These are phyloP conservation scores for Penicillium sp. DNA, from an alignment of 2,329 filamentous ascomycete genomes.

Conservation along the genomic window DNA sequence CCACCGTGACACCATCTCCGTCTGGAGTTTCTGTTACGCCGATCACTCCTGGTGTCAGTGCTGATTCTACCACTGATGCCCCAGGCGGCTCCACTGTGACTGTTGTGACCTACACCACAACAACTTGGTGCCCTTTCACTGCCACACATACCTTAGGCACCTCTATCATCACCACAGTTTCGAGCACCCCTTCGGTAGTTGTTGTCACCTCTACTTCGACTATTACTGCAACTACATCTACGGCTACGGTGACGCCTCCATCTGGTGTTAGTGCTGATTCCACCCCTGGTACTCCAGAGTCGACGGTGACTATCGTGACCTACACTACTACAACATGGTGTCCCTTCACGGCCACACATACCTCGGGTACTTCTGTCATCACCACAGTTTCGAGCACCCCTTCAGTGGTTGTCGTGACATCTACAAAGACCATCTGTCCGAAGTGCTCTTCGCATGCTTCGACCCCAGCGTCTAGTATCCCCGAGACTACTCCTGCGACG, in stretches of 20 bases:
- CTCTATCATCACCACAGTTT: constrained; percentile 49
- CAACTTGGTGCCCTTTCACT: constrained; percentile 34
- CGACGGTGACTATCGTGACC: constrained; percentile 27
- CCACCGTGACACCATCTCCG: neutral
- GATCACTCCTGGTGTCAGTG: neutral
- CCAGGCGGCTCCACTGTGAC: constrained; percentile 16
- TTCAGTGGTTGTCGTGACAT: constrained; percentile 22
- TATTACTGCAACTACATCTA: too few species aligned
- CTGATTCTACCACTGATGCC: neutral
- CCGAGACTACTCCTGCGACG: neutral
- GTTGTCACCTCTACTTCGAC: constrained; percentile 34
- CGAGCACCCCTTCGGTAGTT: constrained; percentile 51
- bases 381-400: constrained; percentile 55
- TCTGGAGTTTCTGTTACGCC: neutral
- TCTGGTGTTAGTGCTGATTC: neutral
- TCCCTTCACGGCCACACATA: constrained; percentile 33
- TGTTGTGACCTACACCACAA: constrained; percentile 29
- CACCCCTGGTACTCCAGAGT: constrained; percentile 2
- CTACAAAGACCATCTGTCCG: too few species aligned
- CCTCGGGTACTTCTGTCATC: constrained; percentile 49
- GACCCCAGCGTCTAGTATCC: neutral
- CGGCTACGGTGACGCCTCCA: too few species aligned
- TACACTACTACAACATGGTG: constrained; percentile 32
- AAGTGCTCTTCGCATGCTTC: too few species aligned
- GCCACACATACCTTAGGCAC: constrained; percentile 43